A percentile compares a stretch with the other conserved stretches of the same genome.
phyloP scores from a whole-genome alignment of 1,284 basidiomycete species.

The Puccinia hordei region DNA sequence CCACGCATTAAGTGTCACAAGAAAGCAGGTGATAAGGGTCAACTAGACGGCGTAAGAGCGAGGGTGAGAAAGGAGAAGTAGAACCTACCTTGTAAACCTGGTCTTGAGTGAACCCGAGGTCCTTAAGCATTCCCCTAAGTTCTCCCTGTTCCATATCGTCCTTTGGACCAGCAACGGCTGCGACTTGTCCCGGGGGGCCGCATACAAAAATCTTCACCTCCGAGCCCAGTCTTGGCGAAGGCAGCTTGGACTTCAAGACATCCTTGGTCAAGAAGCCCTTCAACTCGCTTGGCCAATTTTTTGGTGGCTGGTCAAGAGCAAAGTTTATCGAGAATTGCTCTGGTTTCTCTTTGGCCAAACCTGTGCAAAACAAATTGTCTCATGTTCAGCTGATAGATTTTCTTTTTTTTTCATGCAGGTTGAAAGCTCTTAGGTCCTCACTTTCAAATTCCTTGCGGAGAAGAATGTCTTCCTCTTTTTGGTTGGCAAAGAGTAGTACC shows the following conservation, averaged over 20 bases:
- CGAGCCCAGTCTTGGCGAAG: constrained; percentile 69
- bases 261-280: constrained; percentile 69
- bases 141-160: constrained; percentile 74
- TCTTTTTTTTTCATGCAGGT: not conserved
- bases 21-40: not conserved
- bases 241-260: constrained; percentile 72
- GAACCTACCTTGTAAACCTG: constrained; percentile 64
- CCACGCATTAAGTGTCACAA: not conserved
- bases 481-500: constrained; percentile 87
- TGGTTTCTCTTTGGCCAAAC: constrained; percentile 54
- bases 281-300: constrained; percentile 70
- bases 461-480: constrained; percentile 82
- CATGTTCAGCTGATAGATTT: constrained; percentile 59
- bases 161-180: constrained; percentile 68
- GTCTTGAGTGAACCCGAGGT: constrained; percentile 79
- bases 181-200: constrained; percentile 83
- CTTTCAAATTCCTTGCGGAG: constrained; percentile 57
- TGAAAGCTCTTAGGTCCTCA: constrained; percentile 13
- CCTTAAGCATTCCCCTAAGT: constrained; percentile 77
- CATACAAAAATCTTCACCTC: constrained; percentile 89
- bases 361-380: constrained; percentile 57
- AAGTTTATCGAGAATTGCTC: constrained; percentile 76
- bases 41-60: not conserved
- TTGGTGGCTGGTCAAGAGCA: constrained; percentile 75
- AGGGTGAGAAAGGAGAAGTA: not conserved